Percentiles rank a stretch among this genome's conserved stretches.
These are phyloP conservation scores for Thymus quinquecostatus DNA, from an alignment of 257 asterid species.

Conservation along the genomic window DNA sequence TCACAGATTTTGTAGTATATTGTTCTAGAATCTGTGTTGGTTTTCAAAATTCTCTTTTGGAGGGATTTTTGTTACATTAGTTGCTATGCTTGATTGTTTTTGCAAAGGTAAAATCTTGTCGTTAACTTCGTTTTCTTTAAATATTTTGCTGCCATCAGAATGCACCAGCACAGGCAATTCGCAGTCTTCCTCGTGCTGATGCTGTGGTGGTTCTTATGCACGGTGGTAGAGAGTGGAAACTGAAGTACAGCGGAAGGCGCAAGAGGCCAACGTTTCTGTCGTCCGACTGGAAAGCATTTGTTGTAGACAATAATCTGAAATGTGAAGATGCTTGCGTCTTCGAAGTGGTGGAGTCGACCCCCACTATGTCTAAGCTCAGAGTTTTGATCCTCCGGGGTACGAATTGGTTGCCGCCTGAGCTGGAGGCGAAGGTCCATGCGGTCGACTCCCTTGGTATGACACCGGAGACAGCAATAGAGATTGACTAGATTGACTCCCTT, in stretches of 20 bases:
- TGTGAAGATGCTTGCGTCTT: conserved; percentile 56
- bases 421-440: background rate
- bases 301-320: conserved; percentile 40
- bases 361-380: conserved; percentile 23
- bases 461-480: background rate
- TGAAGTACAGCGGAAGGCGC: conserved; percentile 25
- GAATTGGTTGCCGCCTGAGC: conserved; percentile 27
- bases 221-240: conserved; percentile 46
- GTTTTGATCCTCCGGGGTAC: conserved; percentile 41
- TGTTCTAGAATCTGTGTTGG: too few species aligned
- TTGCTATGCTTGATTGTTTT: too few species aligned
- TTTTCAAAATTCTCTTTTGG: too few species aligned
- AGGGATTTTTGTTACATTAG: too few species aligned
- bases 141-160: conserved; percentile 15
- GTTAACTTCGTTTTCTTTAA: too few species aligned
- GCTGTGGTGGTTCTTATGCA: conserved; percentile 39
- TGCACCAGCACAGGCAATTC: conserved; percentile 11
- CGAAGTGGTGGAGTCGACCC: conserved; percentile 41
- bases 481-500: conserved; percentile 23
- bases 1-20: too few species aligned
- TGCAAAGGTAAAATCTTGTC: too few species aligned
- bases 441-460: conserved; percentile 18
- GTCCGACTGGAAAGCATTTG: conserved; percentile 38
- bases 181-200: conserved; percentile 32
- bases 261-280: conserved; percentile 18